phyloP scores from a whole-genome alignment of 2,329 filamentous ascomycete genomes.

The Diaporthe sp. region DNA sequence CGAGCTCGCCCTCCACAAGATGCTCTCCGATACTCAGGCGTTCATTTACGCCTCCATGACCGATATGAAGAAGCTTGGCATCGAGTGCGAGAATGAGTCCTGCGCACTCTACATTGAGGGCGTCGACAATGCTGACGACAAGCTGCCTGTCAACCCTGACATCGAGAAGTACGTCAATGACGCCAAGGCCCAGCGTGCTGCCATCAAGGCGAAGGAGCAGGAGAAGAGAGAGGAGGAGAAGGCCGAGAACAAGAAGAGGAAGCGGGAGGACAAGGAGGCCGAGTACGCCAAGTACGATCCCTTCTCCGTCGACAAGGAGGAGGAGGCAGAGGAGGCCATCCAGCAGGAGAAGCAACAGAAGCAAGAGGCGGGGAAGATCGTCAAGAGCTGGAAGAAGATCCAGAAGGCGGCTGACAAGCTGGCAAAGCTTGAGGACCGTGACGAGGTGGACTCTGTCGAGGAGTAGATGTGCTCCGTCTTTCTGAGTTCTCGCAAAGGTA shows the following conservation, averaged over 20 bases:
- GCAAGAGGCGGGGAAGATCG: not conserved
- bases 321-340: too few species aligned
- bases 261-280: not conserved
- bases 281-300: not conserved
- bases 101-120: not conserved
- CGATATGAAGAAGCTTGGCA: not conserved
- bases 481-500: not conserved
- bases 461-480: not conserved
- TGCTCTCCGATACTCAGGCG: not conserved
- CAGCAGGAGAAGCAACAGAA: not conserved
- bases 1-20: not conserved
- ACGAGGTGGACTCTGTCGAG: too few species aligned
- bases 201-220: not conserved
- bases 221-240: not conserved
- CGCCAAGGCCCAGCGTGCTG: not conserved
- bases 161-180: not conserved
- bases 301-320: not conserved
- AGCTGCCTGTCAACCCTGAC: not conserved
- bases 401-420: not conserved
- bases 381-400: not conserved
- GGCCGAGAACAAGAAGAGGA: not conserved
- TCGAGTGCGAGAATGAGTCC: not conserved
- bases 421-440: not conserved
- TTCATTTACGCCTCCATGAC: not conserved
- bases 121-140: fast-evolving